Evolutionary conservation across 148 eudicot species (phyloP), one percentile per base, ranked within the genome.

Genomic region (Nepenthes mirabilis): DNA sequence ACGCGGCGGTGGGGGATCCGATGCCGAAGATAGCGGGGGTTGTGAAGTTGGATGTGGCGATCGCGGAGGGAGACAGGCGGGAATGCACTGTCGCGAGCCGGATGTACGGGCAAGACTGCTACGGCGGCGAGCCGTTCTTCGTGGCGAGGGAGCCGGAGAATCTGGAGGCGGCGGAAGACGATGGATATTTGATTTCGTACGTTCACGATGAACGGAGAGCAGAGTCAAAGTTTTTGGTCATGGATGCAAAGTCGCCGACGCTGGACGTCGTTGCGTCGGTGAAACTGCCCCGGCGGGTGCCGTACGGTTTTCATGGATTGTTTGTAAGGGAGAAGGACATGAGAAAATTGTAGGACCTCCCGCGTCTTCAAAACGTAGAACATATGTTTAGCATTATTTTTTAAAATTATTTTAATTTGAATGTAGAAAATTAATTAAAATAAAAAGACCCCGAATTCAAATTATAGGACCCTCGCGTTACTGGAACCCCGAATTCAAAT

Each of bases 231-330:
- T 84, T 84, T 34, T 1, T 84, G 37, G 84, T 84, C 2, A 81
- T 81, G 86, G 84, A 84, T 61, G 80, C 90, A 1, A 81, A 72
- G 64, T 76, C 84, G 1, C 86, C 90, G 0, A 14, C 49, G 12
- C 77, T 84, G 14, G 83, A 84, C 6, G 67, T 81, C 52, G 73
- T 84, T 14, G 84, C 86, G 1, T 63, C 65, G 0, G 86, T 81
- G 37, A 74, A 57, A 63, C 55, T 84, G 52, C 90, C 90, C 2
- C 70, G 59, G 5, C 72, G 90, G 52, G 90, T 84, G 51, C 90
- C 90, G 0, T 84, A 72, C 14, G 90, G 90, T 8, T 81, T 84
- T 48, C 90, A 81, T 47, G 90, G 90, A 6, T 55, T 84, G 14
- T 84, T 81, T 66, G 76, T 84, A 6, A 71, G 66, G 33, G 79